Evolutionary conservation across 345 rosid genomes (phyloP).

Genomic region (Conringia planisiliqua): DNA sequence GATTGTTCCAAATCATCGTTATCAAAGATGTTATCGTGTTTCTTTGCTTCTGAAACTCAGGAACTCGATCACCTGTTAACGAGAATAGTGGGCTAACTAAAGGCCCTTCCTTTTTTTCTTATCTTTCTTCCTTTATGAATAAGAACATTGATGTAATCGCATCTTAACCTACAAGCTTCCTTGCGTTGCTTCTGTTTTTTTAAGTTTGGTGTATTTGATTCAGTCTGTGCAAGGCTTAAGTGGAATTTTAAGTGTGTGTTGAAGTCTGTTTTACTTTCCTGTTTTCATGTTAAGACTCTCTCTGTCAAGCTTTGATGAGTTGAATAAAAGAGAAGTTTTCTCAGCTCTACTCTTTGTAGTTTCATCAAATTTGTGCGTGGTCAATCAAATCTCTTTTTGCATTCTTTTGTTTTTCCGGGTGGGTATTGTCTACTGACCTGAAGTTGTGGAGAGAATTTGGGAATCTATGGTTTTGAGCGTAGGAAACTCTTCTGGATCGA

Average conservation of each 20-base stretch:
- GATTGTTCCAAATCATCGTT: slow-evolving; percentile 25
- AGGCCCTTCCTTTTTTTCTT: slow-evolving; percentile 1
- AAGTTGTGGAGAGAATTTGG: neutral
- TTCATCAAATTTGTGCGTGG: neutral
- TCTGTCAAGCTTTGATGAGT: slow-evolving; percentile 4
- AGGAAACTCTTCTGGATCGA: neutral
- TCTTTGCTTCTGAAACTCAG: slow-evolving; percentile 17
- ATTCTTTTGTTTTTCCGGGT: neutral
- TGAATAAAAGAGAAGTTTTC: slow-evolving; percentile 5
- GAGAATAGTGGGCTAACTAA: slow-evolving; percentile 1
- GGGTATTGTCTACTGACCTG: neutral
- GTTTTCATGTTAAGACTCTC: slow-evolving; percentile 1
- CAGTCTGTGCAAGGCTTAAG: slow-evolving; percentile 7
- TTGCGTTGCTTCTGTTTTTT: neutral
- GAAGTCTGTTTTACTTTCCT: neutral
- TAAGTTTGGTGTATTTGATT: slow-evolving; percentile 2
- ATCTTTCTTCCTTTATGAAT: slow-evolving; percentile 5
- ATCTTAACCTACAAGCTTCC: slow-evolving; percentile 3
- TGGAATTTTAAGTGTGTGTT: neutral
- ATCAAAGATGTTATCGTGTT: slow-evolving; percentile 32
- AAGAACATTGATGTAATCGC: slow-evolving; percentile 18
- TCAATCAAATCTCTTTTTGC: too few species aligned
- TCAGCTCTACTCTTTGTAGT: neutral
- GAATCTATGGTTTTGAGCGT: neutral
- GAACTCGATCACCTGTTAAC: neutral